Evolutionary conservation across 345 rosid genomes (phyloP).

Genomic region (Pugionium dolabratum): DNA sequence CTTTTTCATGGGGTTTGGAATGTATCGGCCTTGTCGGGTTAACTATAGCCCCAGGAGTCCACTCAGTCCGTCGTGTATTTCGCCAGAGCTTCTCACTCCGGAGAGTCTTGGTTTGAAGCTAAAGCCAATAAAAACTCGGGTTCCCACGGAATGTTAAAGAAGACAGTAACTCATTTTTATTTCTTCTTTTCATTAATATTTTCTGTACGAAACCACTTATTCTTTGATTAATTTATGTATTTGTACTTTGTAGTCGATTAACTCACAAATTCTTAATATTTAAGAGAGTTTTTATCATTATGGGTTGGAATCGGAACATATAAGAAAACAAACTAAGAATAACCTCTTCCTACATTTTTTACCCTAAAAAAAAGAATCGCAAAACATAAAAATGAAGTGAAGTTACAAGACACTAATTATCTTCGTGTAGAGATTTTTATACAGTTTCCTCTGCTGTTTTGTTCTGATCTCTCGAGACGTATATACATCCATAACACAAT

Average conservation of each 20-base stretch:
- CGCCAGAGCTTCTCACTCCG: slow-evolving; percentile 94
- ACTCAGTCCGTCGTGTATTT: slow-evolving; percentile 82
- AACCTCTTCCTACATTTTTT: slow-evolving; percentile 30
- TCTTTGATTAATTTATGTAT: slow-evolving; percentile 31
- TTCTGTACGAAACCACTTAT: slow-evolving; percentile 17
- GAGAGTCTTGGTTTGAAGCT: slow-evolving; percentile 99
- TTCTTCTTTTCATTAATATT: slow-evolving; percentile 3
- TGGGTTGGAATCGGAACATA: slow-evolving; percentile 10
- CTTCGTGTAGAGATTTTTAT: slow-evolving; percentile 37
- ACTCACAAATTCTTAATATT: background rate
- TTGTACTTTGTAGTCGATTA: slow-evolving; percentile 30
- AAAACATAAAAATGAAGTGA: slow-evolving; percentile 14
- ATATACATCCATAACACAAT: slow-evolving; percentile 36
- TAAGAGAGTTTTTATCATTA: slow-evolving; percentile 20
- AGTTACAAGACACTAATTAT: slow-evolving; percentile 36
- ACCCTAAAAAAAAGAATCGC: slow-evolving; percentile 9
- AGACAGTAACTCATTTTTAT: slow-evolving; percentile 12
- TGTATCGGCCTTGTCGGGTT: slow-evolving; percentile 64
- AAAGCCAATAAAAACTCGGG: slow-evolving; percentile 91
- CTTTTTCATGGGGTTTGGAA: slow-evolving; percentile 81
- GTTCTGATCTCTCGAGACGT: slow-evolving; percentile 25
- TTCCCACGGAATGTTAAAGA: slow-evolving; percentile 29
- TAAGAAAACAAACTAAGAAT: slow-evolving; percentile 20
- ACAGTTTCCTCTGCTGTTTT: slow-evolving; percentile 34
- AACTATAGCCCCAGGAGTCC: slow-evolving; percentile 88